Conservation (phyloP, 163 green algal species). For the Prototheca wickerhamii region DNA sequence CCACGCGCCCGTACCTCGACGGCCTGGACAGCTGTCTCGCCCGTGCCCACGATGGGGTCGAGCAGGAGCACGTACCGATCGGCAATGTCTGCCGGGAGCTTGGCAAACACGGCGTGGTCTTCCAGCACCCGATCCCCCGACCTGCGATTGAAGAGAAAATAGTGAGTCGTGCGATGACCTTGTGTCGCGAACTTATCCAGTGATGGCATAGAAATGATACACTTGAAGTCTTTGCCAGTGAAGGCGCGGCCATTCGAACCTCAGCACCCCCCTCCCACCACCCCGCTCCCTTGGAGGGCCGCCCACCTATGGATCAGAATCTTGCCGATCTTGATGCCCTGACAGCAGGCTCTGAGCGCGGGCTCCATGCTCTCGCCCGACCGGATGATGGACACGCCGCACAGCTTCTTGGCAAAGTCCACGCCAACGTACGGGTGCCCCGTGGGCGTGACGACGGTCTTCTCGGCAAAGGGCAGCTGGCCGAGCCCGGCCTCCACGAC, state of each 20-base stretch:
- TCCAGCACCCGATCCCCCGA: not conserved
- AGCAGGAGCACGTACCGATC: conserved; percentile 89
- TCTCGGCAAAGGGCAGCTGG: conserved; percentile 85
- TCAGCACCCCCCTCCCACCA: no score
- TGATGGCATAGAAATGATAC: no score
- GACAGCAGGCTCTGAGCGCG: conserved; percentile 90
- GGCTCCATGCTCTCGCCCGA: conserved; percentile 97
- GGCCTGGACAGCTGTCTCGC: conserved; percentile 62
- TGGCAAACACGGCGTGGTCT: conserved; percentile 29
- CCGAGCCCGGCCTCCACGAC: conserved; percentile 91
- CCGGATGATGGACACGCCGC: conserved; percentile 92
- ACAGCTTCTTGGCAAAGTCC: conserved; percentile 90
- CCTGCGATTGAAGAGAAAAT: no score
- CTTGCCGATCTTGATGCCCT: conserved; percentile 97
- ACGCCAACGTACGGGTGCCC: conserved; percentile 81
- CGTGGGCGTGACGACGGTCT: conserved; percentile 81
- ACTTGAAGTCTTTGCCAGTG: no score
- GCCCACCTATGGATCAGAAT: conserved; percentile 72
- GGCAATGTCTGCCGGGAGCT: conserved; percentile 70
- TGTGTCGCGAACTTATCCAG: no score
- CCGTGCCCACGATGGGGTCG: conserved; percentile 91
- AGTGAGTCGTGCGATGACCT: no score
- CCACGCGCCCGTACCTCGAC: conserved; percentile 47
- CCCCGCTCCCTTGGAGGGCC: no score
- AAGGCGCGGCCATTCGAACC: no score